Conservation (phyloP, 2,329 filamentous ascomycete species). For the Colletotrichum chrysophilum region DNA sequence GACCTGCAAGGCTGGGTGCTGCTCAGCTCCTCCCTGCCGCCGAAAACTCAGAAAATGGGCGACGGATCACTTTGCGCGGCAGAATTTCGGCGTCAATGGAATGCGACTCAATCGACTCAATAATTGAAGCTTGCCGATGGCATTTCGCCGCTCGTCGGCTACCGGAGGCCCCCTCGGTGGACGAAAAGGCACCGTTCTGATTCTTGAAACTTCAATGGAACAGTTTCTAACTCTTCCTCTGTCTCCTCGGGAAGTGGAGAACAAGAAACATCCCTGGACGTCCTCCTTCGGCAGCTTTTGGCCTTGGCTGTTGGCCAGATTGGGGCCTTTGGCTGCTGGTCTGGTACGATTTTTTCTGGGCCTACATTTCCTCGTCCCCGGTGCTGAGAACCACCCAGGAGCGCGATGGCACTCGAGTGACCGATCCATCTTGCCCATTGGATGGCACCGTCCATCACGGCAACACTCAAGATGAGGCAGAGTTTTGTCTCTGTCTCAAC, state of each 20-base stretch:
- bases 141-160: neutral
- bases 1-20: neutral
- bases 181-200: neutral
- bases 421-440: neutral
- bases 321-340: neutral
- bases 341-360: conserved; percentile 14
- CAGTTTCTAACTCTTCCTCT: conserved; percentile 15
- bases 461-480: neutral
- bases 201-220: conserved; percentile 23
- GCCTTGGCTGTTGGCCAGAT: conserved; percentile 4
- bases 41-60: neutral
- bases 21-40: neutral
- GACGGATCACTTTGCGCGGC: neutral
- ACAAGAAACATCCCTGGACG: conserved; percentile 13
- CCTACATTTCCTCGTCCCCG: conserved; percentile 5
- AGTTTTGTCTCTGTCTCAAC: neutral
- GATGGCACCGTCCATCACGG: neutral
- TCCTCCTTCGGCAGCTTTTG: neutral
- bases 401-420: neutral
- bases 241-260: conserved; percentile 13
- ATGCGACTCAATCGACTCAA: neutral
- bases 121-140: conserved; percentile 14
- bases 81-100: neutral
- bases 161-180: neutral
- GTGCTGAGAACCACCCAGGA: neutral